Evolutionary conservation across 805 yeast genomes (phyloP), one percentile per base, ranked within the genome.

Genomic region (Schizosaccharomyces lindneri): DNA sequence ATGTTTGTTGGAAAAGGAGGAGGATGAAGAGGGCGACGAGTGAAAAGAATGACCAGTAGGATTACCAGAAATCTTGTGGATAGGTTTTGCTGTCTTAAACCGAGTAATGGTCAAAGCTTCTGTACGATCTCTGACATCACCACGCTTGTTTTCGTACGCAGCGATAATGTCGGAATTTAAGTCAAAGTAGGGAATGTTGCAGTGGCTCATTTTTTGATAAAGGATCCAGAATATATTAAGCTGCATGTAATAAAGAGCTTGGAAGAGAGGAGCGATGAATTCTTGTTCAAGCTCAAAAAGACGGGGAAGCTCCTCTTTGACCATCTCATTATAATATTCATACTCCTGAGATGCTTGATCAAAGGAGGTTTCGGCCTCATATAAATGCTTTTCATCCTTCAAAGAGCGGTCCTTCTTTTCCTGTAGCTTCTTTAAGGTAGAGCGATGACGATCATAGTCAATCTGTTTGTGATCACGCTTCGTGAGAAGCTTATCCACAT

Each of bases 151-250:
- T 41, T 71, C 72, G 73, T 83, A 93, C 2, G 89, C 84, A 70
- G 85, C 90, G 62, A 85, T 77, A 65, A 93, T 85, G 70, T 88
- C 97, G 55, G 60, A 62, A 13, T 61, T 43, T 69, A 93, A 76
- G 70, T 93, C 95, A 73, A 93, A 93, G 74, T 93, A 93, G 17
- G 97, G 96, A 66, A 93, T 93, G 74, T 93, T 88, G 85, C 90
- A 82, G 70, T 87, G 95, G 73, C 90, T 95, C 87, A 90, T 86
- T 68, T 85, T 80, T 69, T 79, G 84, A 75, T 86, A 89, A 64
- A 93, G 76, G 0, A 96, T 88, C 78, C 93, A 93, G 73, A 89
- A 93, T 63, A 93, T 87, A 75, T 93, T 93, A 76, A 93, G 79
- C 75, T 93, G 98, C 97, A 93, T 93, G 77, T 82, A 93, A 74